Percentiles rank a stretch among this genome's conserved stretches.
These are phyloP conservation scores for Coemansia asiatica DNA, from an alignment of 192 early-diverging fungal genomes.

Conservation along the genomic window DNA sequence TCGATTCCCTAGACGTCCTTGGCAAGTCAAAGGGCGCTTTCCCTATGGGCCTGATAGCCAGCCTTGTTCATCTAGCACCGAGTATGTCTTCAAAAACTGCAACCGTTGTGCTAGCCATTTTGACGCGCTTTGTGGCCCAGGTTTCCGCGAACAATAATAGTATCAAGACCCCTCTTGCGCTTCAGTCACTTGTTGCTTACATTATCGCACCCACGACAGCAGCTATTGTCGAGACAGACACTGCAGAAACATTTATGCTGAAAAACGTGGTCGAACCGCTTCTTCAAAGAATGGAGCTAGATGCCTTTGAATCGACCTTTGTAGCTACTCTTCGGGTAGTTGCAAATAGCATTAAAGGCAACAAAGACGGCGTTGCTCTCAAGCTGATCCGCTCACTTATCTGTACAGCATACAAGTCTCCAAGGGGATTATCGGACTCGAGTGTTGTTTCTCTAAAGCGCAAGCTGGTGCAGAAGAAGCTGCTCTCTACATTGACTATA, in stretches of 20 bases:
- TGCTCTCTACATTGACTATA: slow-evolving; percentile 23
- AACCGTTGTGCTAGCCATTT: slow-evolving; percentile 10
- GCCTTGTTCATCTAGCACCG: slow-evolving; percentile 8
- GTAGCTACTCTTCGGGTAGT: slow-evolving; percentile 4
- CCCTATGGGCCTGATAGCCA: slow-evolving; percentile 20
- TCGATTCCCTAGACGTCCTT: slow-evolving; percentile 6
- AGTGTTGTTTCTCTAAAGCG: slow-evolving; percentile 14
- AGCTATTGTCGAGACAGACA: background rate
- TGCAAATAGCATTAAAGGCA: background rate
- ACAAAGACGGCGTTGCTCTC: slow-evolving; percentile 10
- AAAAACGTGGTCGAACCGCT: slow-evolving; percentile 30
- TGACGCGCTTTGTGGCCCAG: slow-evolving; percentile 19
- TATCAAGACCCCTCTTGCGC: slow-evolving; percentile 4
- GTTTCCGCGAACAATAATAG: background rate
- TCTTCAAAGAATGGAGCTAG: slow-evolving; percentile 19
- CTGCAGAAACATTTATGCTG: background rate
- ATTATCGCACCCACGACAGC: background rate
- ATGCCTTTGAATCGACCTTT: slow-evolving; percentile 21
- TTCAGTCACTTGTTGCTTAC: slow-evolving; percentile 17
- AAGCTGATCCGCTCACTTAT: slow-evolving; percentile 31
- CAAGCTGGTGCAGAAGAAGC: slow-evolving; percentile 27
- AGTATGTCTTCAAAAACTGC: background rate
- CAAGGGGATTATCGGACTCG: background rate
- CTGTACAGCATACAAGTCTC: slow-evolving; percentile 18
- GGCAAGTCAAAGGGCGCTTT: background rate